phyloP scores from a whole-genome alignment of 176 grass and related monocot species.

The Olyra latifolia region DNA sequence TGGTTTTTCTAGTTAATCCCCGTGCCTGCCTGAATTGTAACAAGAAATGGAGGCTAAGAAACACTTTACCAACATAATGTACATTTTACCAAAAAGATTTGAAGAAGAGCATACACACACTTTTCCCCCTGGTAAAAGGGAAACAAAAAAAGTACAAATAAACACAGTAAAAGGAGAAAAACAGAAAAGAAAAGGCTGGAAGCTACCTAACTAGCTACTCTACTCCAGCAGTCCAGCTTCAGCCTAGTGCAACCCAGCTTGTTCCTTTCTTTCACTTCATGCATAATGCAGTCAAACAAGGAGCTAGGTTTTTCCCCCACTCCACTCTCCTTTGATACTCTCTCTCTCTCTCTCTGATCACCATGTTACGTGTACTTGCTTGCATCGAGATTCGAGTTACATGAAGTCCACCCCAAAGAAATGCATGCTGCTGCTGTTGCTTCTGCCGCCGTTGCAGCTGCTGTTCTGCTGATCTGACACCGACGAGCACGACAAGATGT shows the following conservation, averaged over 20 bases:
- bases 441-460: constrained; percentile 36
- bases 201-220: neutral
- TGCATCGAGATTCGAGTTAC: constrained; percentile 16
- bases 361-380: neutral
- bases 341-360: neutral
- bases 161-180: constrained; percentile 23
- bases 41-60: neutral
- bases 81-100: neutral
- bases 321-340: neutral
- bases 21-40: neutral
- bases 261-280: constrained; percentile 35
- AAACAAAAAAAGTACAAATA: constrained; percentile 1
- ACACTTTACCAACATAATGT: neutral
- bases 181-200: constrained; percentile 1
- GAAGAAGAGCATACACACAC: neutral
- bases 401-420: constrained; percentile 64
- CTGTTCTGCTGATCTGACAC: constrained; percentile 40
- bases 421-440: constrained; percentile 28
- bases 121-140: neutral
- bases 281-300: constrained; percentile 25
- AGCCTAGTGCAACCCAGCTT: constrained; percentile 1
- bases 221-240: neutral
- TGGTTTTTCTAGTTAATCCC: neutral
- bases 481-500: constrained; percentile 46
- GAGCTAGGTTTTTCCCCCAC: neutral